Evolutionary conservation across 495 filamentous ascomycete genomes (phyloP).

Genomic region (Aspergillus heteromorphus): DNA sequence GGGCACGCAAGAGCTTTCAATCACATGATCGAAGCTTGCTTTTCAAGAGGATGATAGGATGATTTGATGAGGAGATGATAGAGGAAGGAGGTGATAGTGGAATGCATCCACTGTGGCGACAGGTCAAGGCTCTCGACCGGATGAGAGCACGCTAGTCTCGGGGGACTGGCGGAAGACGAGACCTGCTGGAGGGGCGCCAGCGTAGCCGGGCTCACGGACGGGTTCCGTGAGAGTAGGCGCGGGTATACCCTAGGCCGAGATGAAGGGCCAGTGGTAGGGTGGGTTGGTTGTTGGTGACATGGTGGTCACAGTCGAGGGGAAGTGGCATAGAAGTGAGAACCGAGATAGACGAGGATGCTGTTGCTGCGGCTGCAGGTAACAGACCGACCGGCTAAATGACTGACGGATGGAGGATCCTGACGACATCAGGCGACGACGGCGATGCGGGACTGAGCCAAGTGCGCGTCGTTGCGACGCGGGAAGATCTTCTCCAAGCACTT

Average conservation of each 20-base stretch:
- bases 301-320: background rate
- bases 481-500: slow-evolving; percentile 2
- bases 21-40: background rate
- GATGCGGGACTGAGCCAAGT: background rate
- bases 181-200: background rate
- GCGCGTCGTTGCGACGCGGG: background rate
- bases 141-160: background rate
- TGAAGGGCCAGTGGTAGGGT: background rate
- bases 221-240: background rate
- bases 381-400: background rate
- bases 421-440: background rate
- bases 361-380: background rate
- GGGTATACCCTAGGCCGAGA: background rate
- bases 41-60: background rate
- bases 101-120: background rate
- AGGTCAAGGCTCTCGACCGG: background rate
- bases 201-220: background rate
- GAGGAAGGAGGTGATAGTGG: background rate
- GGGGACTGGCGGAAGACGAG: background rate
- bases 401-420: background rate
- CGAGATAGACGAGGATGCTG: background rate
- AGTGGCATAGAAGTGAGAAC: background rate
- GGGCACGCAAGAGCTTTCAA: background rate
- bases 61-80: background rate
- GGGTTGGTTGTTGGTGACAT: background rate